These are phyloP conservation scores for Crucibulum laeve DNA, from an alignment of 768 basidiomycete genomes.

Conservation along the genomic window DNA sequence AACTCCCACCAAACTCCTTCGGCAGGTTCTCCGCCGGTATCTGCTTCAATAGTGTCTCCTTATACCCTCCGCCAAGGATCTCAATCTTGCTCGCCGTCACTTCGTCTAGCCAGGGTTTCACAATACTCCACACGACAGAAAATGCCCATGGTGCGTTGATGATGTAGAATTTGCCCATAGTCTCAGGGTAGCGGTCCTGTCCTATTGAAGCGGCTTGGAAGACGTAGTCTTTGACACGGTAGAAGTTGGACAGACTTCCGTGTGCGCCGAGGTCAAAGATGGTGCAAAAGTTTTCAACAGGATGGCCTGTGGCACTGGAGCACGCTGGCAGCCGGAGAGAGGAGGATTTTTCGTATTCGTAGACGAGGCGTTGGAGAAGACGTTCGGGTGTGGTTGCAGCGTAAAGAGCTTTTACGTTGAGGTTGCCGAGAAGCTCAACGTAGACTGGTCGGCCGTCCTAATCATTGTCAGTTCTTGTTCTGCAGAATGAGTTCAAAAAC, in stretches of 20 bases:
- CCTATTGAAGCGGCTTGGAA: slow-evolving; percentile 70
- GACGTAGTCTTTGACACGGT: slow-evolving; percentile 91
- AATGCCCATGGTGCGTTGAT: slow-evolving; percentile 97
- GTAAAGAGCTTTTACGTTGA: slow-evolving; percentile 85
- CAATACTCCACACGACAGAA: slow-evolving; percentile 78
- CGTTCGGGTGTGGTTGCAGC: slow-evolving; percentile 80
- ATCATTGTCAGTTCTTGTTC: no score
- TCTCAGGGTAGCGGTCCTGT: slow-evolving; percentile 89
- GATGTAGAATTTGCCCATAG: slow-evolving; percentile 98
- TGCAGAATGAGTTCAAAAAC: slow-evolving; percentile 4
- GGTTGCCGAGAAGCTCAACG: slow-evolving; percentile 87
- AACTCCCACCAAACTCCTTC: slow-evolving; percentile 78
- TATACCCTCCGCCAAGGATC: slow-evolving; percentile 74
- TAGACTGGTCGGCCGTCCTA: slow-evolving; percentile 95
- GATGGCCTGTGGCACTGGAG: slow-evolving; percentile 66
- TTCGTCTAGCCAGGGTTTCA: slow-evolving; percentile 93
- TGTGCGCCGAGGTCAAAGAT: slow-evolving; percentile 87
- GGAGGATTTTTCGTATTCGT: slow-evolving; percentile 90
- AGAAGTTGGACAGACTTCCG: slow-evolving; percentile 74
- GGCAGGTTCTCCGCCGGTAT: slow-evolving; percentile 84
- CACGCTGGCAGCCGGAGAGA: slow-evolving; percentile 78
- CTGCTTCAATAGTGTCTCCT: slow-evolving; percentile 73
- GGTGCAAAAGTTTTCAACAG: slow-evolving; percentile 96
- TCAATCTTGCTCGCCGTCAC: slow-evolving; percentile 95
- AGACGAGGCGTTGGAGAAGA: slow-evolving; percentile 82